Base-by-base conservation (phyloP, 176 grass and related monocot species). In the Zizania latifolia region DNA sequence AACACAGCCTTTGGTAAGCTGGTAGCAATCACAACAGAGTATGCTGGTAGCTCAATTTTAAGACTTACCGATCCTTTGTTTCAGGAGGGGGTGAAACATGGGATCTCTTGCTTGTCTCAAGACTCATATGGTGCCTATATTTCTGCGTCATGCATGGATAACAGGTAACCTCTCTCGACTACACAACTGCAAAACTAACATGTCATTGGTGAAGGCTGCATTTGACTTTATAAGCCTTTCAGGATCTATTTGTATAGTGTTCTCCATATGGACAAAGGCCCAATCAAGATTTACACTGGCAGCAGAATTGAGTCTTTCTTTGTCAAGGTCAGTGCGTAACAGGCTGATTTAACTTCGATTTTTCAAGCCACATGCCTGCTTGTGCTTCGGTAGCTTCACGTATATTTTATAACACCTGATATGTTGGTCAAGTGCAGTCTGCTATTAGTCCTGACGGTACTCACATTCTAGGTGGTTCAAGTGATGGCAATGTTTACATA, bases 251-350 rank as follows among this genome's bases (percentile, higher is more conserved):
- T 99, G 59, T 99, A 99, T 58, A 92, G 90, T 70, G 81, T 85
- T 65, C 86, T 99, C 53, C 86, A 94, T 66, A 68, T 94, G 53
- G 77, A 92, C 28, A 92, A 86, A 80, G 95, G 95, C 32, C 95
- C 91, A 71, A 39, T 81, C n/a, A 99, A 94, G 40, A 30, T 82
- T 66, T 94, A 86, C 68, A 60, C 57, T 59, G 89, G 95, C 34
- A 94, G 95, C 69, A 99, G 88, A 94, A 92, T 99, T 2, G 91
- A 92, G 28, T 99, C 91, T 59, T 99, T 99, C 69, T 99, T 92
- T 88, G 95, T 94, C 10, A 99, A 99, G 90, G 90, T 85, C 45
- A 85, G 86, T 66, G 69, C 63, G 44, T 53, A 5, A 28, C 8
- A 13, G 31, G 43, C 55, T 82, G 15, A 33, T 32, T 81, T 50